Evolutionary conservation across 345 rosid species (phyloP).

Genomic region (Linum trigynum): DNA sequence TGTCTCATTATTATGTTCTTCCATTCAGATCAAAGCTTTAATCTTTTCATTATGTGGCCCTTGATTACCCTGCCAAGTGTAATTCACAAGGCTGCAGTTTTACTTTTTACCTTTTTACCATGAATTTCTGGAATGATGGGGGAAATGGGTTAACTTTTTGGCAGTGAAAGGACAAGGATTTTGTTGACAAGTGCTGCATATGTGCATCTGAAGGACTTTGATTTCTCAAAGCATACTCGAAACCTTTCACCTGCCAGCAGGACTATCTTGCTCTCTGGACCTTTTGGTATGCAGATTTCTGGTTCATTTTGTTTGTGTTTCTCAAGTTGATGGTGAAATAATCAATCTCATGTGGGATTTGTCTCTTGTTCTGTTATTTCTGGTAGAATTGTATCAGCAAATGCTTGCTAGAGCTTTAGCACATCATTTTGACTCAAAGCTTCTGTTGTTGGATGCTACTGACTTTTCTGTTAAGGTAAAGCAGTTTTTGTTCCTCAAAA

Average conservation of each 20-base stretch:
- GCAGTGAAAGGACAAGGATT: constrained; percentile 61
- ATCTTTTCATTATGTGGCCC: too few species aligned
- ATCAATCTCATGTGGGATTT: constrained; percentile 15
- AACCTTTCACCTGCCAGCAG: constrained; percentile 91
- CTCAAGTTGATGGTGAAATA: neutral
- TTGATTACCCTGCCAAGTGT: neutral
- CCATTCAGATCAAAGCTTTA: too few species aligned
- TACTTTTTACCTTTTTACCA: neutral
- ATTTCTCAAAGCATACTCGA: constrained; percentile 76
- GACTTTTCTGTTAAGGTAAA: constrained; percentile 79
- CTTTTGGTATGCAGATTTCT: constrained; percentile 50
- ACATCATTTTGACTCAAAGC: constrained; percentile 67
- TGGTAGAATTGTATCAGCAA: constrained; percentile 77
- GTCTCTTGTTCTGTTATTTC: neutral
- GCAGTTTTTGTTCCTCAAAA: neutral
- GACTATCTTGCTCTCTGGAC: constrained; percentile 82
- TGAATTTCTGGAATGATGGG: neutral
- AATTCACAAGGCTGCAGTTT: too few species aligned
- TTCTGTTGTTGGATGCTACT: constrained; percentile 61
- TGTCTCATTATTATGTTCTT: too few species aligned
- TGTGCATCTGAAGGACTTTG: constrained; percentile 68
- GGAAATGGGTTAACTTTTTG: neutral
- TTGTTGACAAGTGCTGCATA: constrained; percentile 77
- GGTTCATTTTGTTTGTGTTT: neutral
- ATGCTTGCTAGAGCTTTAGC: constrained; percentile 91